Percentiles rank a stretch among this genome's conserved stretches.
Conservation (phyloP, 352 stramenopile species). For the Pythium periplocum region DNA sequence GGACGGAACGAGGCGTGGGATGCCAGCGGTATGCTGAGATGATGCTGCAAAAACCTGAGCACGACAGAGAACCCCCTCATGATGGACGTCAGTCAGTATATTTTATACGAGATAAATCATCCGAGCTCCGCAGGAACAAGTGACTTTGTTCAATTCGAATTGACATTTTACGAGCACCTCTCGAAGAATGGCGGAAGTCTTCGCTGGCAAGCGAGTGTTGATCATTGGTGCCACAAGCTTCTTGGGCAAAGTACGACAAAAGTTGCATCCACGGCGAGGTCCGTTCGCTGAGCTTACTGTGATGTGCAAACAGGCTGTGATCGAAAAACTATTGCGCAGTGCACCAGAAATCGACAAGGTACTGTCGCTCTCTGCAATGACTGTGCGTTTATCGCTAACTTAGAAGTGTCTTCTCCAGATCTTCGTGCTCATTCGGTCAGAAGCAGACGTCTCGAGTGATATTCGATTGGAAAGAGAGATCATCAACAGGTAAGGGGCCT, state of each 20-base stretch:
- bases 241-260: slow-evolving; percentile 58
- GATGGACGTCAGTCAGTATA: no score
- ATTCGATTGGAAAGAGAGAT: slow-evolving; percentile 71
- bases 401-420: slow-evolving; percentile 23
- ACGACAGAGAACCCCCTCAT: no score
- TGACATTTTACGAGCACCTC: no score
- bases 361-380: background rate
- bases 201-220: slow-evolving; percentile 65
- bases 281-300: no score
- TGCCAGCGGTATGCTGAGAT: no score
- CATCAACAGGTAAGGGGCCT: slow-evolving; percentile 30
- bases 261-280: no score
- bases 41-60: no score
- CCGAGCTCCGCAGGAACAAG: no score
- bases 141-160: no score
- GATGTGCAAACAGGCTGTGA: slow-evolving; percentile 33
- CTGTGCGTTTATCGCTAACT: background rate
- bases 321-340: slow-evolving; percentile 79
- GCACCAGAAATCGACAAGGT: slow-evolving; percentile 52
- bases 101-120: no score
- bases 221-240: slow-evolving; percentile 84
- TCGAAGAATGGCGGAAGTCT: slow-evolving; percentile 14
- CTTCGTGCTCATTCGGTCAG: slow-evolving; percentile 70
- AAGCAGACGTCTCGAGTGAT: slow-evolving; percentile 51
- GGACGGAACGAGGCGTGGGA: no score